Percentiles rank a stretch among this genome's conserved stretches.
phyloP scores from a whole-genome alignment of 768 basidiomycete genomes.

The Suillus clintonianus region DNA sequence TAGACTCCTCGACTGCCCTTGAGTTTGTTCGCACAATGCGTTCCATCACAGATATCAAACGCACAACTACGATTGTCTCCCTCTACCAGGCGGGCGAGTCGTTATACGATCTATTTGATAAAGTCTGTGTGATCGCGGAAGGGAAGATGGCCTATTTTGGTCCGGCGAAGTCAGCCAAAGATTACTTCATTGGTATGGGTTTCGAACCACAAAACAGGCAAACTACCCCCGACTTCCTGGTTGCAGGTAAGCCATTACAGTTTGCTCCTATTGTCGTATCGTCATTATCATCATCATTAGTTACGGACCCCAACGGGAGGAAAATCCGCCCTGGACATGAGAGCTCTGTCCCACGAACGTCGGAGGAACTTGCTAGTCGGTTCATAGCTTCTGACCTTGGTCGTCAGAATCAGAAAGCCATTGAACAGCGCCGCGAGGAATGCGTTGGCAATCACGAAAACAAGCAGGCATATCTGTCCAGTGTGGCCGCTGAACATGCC shows the following conservation, averaged over 20 bases:
- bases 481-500: conserved; percentile 51
- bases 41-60: conserved; percentile 58
- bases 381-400: conserved; percentile 45
- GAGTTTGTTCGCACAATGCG: conserved; percentile 77
- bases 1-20: conserved; percentile 70
- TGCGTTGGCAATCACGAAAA: conserved; percentile 48
- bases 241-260: conserved; percentile 26
- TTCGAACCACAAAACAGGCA: conserved; percentile 56
- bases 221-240: conserved; percentile 64
- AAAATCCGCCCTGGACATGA: conserved; percentile 36
- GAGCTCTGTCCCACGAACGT: conserved; percentile 39
- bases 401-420: conserved; percentile 45
- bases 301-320: conserved; percentile 67
- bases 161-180: conserved; percentile 47
- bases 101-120: conserved; percentile 67
- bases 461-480: conserved; percentile 46
- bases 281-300: conserved; percentile 14
- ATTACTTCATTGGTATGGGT: conserved; percentile 62
- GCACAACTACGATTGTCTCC: conserved; percentile 67
- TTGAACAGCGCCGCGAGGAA: conserved; percentile 47
- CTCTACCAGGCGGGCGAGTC: conserved; percentile 85
- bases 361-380: conserved; percentile 57
- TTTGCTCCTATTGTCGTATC: not conserved
- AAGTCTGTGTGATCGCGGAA: conserved; percentile 64
- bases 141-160: conserved; percentile 67